Conservation (phyloP, 768 basidiomycete genomes). For the Kwoniella sp. region DNA sequence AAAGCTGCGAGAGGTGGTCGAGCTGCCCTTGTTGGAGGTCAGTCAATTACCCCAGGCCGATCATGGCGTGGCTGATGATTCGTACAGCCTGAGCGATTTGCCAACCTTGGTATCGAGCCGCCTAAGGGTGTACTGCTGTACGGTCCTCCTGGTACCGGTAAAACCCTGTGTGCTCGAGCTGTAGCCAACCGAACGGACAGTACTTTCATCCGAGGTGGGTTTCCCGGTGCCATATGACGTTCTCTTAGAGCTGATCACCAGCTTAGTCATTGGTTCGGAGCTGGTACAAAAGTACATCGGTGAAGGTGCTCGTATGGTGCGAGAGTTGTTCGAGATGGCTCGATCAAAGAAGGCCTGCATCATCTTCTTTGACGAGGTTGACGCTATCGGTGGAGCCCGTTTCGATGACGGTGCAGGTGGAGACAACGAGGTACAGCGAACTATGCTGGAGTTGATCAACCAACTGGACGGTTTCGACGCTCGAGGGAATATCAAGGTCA, state of each 20-base stretch:
- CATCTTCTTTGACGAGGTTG: slow-evolving; percentile 98
- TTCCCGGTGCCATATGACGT: too few species aligned
- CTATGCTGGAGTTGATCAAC: slow-evolving; percentile 98
- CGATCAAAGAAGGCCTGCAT: slow-evolving; percentile 98
- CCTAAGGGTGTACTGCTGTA: slow-evolving; percentile 96
- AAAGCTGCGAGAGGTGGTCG: slow-evolving; percentile 96
- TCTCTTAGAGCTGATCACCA: too few species aligned
- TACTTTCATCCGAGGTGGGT: slow-evolving; percentile 76
- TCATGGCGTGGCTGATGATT: slow-evolving; percentile 2
- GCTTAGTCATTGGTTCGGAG: slow-evolving; percentile 91
- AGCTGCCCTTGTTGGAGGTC: slow-evolving; percentile 89
- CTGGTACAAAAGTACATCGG: slow-evolving; percentile 99
- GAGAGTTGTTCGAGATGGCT: slow-evolving; percentile 98
- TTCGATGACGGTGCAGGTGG: slow-evolving; percentile 99
- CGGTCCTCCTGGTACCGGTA: slow-evolving; percentile 64
- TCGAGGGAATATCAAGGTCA: slow-evolving; percentile 97
- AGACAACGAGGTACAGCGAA: slow-evolving; percentile 97
- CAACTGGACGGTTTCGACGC: slow-evolving; percentile 98
- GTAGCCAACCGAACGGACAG: slow-evolving; percentile 98
- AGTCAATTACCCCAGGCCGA: slow-evolving; percentile 41
- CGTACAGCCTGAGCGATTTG: slow-evolving; percentile 90
- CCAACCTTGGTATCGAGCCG: slow-evolving; percentile 96
- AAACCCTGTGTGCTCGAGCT: slow-evolving; percentile 95
- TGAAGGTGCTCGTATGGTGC: slow-evolving; percentile 97
- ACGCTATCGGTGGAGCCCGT: slow-evolving; percentile 95